phyloP scores from a whole-genome alignment of 78 protist genomes.

The Guillardia theta region DNA sequence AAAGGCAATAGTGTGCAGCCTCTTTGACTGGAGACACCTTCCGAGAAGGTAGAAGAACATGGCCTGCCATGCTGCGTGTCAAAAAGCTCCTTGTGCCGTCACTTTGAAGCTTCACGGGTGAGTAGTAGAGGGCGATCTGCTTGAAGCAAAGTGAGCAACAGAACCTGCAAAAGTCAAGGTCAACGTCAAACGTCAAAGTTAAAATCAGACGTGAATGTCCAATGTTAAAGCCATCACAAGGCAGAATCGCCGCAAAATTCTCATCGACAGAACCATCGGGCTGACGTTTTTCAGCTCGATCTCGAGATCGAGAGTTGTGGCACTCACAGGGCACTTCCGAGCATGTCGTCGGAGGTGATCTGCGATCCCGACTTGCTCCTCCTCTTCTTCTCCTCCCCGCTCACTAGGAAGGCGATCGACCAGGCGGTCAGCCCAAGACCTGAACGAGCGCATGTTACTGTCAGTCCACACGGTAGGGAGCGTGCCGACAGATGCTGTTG shows the following conservation, averaged over 20 bases:
- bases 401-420: constrained; percentile 13
- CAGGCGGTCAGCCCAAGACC: constrained; percentile 21
- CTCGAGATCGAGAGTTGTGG: not conserved
- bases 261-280: no score
- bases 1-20: no score
- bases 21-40: no score
- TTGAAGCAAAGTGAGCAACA: not conserved
- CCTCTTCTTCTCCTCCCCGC: constrained; percentile 1
- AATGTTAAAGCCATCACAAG: no score
- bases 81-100: no score
- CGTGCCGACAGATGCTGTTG: constrained; percentile 5
- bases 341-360: not conserved
- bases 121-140: constrained; percentile 39
- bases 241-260: no score
- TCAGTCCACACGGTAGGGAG: no score
- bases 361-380: not conserved
- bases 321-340: not conserved
- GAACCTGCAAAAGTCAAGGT: not conserved
- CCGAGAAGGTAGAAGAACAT: constrained; percentile 13
- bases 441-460: no score
- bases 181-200: not conserved
- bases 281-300: no score
- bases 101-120: no score
- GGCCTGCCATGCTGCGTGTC: no score
- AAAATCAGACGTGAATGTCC: no score